Conservation (phyloP, 805 yeast genomes). For the Wickerhamiella dianesei region DNA sequence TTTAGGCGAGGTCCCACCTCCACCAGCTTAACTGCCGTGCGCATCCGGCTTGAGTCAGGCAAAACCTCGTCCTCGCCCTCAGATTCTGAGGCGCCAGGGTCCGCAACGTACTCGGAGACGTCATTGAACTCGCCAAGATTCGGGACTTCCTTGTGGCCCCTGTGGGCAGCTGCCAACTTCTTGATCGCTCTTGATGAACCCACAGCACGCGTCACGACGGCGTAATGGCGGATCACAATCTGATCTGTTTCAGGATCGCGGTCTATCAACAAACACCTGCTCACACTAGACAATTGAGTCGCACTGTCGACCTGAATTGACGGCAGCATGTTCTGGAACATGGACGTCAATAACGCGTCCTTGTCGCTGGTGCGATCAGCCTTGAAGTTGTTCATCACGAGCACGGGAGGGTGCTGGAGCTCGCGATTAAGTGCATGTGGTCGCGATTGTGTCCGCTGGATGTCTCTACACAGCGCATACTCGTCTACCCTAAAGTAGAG, state of each 20-base stretch:
- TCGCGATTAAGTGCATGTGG: slow-evolving; percentile 60
- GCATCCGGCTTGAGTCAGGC: slow-evolving; percentile 29
- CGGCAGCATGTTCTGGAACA: slow-evolving; percentile 93
- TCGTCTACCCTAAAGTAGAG: slow-evolving; percentile 63
- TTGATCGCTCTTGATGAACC: slow-evolving; percentile 55
- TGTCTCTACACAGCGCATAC: slow-evolving; percentile 74
- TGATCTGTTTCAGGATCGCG: slow-evolving; percentile 47
- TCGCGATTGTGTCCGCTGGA: slow-evolving; percentile 48
- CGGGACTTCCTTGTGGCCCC: slow-evolving; percentile 53
- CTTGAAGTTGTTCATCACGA: slow-evolving; percentile 84
- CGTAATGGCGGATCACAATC: slow-evolving; percentile 79
- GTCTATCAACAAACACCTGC: slow-evolving; percentile 72
- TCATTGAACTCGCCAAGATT: slow-evolving; percentile 54
- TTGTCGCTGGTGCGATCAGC: slow-evolving; percentile 48
- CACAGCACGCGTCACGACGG: slow-evolving; percentile 73
- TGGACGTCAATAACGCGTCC: slow-evolving; percentile 73
- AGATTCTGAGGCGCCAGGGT: slow-evolving; percentile 76
- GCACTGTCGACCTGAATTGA: slow-evolving; percentile 69
- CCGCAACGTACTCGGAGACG: slow-evolving; percentile 71
- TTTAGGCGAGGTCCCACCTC: slow-evolving; percentile 88
- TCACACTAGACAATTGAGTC: slow-evolving; percentile 60
- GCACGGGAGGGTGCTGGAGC: slow-evolving; percentile 60
- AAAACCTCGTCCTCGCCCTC: slow-evolving; percentile 84
- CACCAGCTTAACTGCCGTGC: slow-evolving; percentile 79
- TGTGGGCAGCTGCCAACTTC: slow-evolving; percentile 51